A percentile compares a stretch with the other conserved stretches of the same genome.
phyloP scores from a whole-genome alignment of 257 asterid species.

The Solanum neorickii region DNA sequence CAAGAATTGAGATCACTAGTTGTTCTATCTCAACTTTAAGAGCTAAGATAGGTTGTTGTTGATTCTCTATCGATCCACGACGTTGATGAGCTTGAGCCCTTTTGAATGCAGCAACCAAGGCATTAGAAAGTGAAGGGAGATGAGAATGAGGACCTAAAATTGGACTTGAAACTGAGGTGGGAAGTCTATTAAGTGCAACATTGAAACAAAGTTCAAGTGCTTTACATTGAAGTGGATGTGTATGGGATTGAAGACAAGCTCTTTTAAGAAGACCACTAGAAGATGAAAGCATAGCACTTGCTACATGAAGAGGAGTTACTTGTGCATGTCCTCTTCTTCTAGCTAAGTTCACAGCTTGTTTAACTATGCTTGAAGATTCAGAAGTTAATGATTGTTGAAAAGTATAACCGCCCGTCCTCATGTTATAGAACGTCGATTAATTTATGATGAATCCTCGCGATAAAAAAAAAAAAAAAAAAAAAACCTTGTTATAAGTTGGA shows the following conservation, averaged over 20 bases:
- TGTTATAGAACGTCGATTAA: constrained; percentile 1
- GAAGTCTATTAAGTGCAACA: constrained; percentile 84
- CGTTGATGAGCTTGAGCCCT: constrained; percentile 96
- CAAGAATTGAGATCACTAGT: constrained; percentile 70
- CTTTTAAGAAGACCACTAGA: constrained; percentile 43
- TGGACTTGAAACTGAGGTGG: constrained; percentile 62
- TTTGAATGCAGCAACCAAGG: constrained; percentile 94
- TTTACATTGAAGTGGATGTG: constrained; percentile 93
- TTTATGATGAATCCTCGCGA: neutral
- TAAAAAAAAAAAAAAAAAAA: neutral
- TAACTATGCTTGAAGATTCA: constrained; percentile 62
- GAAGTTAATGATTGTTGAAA: constrained; percentile 76
- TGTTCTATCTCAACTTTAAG: constrained; percentile 74
- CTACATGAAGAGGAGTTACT: constrained; percentile 92
- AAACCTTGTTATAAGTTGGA: neutral
- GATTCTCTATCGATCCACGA: constrained; percentile 70
- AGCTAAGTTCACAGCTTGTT: constrained; percentile 69
- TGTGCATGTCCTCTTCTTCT: constrained; percentile 90
- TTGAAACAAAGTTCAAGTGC: constrained; percentile 97
- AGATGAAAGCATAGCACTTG: constrained; percentile 69
- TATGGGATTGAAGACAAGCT: constrained; percentile 77
- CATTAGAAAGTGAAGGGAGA: constrained; percentile 74
- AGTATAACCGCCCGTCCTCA: constrained; percentile 87
- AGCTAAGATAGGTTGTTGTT: constrained; percentile 74
- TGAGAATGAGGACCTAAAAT: constrained; percentile 49